Conservation (phyloP, 2,329 filamentous ascomycete species). For the Achaetomium macrosporum region DNA sequence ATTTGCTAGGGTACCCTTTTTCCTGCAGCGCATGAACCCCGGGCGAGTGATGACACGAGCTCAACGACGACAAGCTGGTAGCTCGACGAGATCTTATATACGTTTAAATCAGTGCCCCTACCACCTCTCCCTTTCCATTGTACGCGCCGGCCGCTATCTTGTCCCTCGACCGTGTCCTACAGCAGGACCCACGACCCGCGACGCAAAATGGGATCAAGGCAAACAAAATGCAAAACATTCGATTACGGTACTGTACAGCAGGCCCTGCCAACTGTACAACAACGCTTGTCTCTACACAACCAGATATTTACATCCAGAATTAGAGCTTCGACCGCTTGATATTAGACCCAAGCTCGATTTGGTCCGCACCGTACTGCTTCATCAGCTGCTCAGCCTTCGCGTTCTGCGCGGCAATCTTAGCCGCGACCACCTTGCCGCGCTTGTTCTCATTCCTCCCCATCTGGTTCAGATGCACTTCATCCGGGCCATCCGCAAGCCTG, state of each 20-base stretch:
- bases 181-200: too few species aligned
- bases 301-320: neutral
- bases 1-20: too few species aligned
- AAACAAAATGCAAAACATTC: neutral
- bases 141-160: too few species aligned
- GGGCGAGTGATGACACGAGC: too few species aligned
- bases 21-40: too few species aligned
- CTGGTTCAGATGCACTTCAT: conserved; percentile 88
- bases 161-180: too few species aligned
- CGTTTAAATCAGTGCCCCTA: too few species aligned
- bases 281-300: neutral
- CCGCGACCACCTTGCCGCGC: conserved; percentile 54
- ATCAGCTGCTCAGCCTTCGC: conserved; percentile 61
- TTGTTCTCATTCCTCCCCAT: conserved; percentile 76
- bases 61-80: too few species aligned
- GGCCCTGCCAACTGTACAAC: neutral
- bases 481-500: conserved; percentile 84
- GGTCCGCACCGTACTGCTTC: conserved; percentile 47
- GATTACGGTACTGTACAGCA: conserved; percentile 3
- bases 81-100: too few species aligned
- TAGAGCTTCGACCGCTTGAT: conserved; percentile 44
- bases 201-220: too few species aligned
- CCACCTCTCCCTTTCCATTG: too few species aligned
- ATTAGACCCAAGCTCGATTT: conserved; percentile 45
- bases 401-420: conserved; percentile 59